Percentiles rank a stretch among this genome's conserved stretches.
Evolutionary conservation across 2,329 filamentous ascomycete genomes (phyloP).

Genomic region (Teratosphaeria zuluensis): DNA sequence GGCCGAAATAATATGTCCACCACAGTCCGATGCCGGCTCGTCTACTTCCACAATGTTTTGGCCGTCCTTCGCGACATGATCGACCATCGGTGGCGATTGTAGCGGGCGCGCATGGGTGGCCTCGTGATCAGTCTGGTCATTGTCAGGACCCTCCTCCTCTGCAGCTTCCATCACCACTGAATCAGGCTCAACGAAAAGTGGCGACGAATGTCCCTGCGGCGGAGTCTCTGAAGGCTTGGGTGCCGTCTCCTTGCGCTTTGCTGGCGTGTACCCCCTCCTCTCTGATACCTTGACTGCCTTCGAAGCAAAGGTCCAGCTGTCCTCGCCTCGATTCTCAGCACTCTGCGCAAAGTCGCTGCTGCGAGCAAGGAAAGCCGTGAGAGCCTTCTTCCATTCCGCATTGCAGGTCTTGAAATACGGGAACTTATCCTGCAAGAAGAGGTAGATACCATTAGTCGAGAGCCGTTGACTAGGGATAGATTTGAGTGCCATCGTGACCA

Average conservation of each 20-base stretch:
- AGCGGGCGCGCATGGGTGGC: background rate
- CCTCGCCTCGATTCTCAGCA: background rate
- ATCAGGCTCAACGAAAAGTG: background rate
- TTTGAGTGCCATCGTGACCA: slow-evolving; percentile 7
- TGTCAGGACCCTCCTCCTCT: background rate
- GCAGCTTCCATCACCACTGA: too few relatives aligned
- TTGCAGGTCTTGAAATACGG: slow-evolving; percentile 2
- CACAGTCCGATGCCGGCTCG: background rate
- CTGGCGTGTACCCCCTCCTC: background rate
- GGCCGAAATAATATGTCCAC: background rate
- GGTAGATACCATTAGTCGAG: background rate
- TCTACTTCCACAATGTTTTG: background rate
- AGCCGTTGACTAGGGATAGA: background rate
- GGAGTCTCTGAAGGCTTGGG: background rate
- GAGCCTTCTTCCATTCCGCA: slow-evolving; percentile 1
- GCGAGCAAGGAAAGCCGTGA: background rate
- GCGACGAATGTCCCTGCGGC: background rate
- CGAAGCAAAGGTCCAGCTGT: background rate
- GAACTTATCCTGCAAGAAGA: slow-evolving; percentile 4
- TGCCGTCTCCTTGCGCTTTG: background rate
- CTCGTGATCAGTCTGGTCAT: background rate
- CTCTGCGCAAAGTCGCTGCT: slow-evolving; percentile 1
- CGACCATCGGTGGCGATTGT: background rate
- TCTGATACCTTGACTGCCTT: too few relatives aligned
- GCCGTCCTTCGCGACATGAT: background rate